Evolutionary conservation across 179 eudicot genomes (phyloP), one percentile per base, ranked within the genome.

Genomic region (Actinidia arguta): DNA sequence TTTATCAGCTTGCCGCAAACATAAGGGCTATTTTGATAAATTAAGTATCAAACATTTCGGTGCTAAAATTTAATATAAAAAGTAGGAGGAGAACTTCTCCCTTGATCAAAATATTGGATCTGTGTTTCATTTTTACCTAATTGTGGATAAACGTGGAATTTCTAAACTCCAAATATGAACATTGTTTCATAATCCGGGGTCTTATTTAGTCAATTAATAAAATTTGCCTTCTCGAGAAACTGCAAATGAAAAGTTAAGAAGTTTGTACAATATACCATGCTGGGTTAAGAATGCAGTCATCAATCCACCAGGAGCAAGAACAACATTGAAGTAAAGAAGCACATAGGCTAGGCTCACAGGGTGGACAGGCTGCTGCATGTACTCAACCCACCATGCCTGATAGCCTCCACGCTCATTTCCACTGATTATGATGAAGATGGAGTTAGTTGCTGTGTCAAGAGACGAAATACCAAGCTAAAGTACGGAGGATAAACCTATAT

Each of bases 271-370:
- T 96, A 96, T n/a, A n/a, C 99, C 99, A 69, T 85, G 94, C 39
- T 95, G 99, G 58, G 94, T 92, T 78, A 95, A 81, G 87, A 94
- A 95, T 55, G 99, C 99, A 56, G 99, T 95, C 99, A 95, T 95
- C 84, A 95, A 85, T 48, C 95, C 95, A 81, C 99, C 94, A 75
- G 99, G 99, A 79, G 99, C 90, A 79, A 95, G 99, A 84, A 94
- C 94, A 75, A 92, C 93, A 85, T 95, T 95, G 88, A 94, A 95
- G 88, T 79, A 93, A 78, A 95, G 93, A 81, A 95, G 91, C 70
- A 95, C 99, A 84, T 91, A 95, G 73, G 99, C 98, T 85, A 95
- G 90, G 87, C 99, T 95, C 9, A 98, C 99, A 61, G 99, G 99
- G 86, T 94, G 97, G 85, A 94, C 98, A 80, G 99, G 99, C 86